These are phyloP conservation scores for Tephrocybe sp. DNA, from an alignment of 768 basidiomycete genomes.

Conservation along the genomic window DNA sequence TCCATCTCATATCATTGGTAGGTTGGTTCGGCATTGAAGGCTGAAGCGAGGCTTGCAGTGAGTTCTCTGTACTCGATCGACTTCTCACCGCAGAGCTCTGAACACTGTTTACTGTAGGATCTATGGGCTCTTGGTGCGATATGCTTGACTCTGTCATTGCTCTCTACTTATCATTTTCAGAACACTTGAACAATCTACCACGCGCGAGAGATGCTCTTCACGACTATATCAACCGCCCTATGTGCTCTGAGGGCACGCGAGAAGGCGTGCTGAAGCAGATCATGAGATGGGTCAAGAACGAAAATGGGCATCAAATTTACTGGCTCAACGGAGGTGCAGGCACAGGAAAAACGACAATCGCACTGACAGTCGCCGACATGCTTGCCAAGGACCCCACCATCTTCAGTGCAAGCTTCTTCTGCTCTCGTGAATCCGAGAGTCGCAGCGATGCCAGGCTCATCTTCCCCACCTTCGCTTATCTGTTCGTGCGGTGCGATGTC, in stretches of 20 bases:
- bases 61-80: not conserved
- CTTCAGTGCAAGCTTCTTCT: conserved; percentile 30
- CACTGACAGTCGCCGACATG: conserved; percentile 18
- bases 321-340: conserved; percentile 25
- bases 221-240: conserved; percentile 16
- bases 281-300: conserved; percentile 19
- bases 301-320: conserved; percentile 18
- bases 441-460: conserved; percentile 23
- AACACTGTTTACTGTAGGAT: conserved; percentile 4
- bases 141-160: not conserved
- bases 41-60: conserved; percentile 17
- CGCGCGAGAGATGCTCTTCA: conserved; percentile 18
- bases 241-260: conserved; percentile 22
- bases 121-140: conserved; percentile 15
- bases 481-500: conserved; percentile 19
- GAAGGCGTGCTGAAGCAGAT: conserved; percentile 20
- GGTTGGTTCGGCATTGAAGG: conserved; percentile 16
- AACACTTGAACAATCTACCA: conserved; percentile 18
- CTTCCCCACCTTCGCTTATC: conserved; percentile 24
- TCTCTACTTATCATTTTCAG: conserved; percentile 1
- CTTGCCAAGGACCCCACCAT: conserved; percentile 10
- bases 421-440: conserved; percentile 22
- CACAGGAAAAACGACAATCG: conserved; percentile 26
- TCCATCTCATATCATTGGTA: not conserved
- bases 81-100: not conserved